Conservation (phyloP, 2,329 filamentous ascomycete species). For the Aureobasidium namibiae region DNA sequence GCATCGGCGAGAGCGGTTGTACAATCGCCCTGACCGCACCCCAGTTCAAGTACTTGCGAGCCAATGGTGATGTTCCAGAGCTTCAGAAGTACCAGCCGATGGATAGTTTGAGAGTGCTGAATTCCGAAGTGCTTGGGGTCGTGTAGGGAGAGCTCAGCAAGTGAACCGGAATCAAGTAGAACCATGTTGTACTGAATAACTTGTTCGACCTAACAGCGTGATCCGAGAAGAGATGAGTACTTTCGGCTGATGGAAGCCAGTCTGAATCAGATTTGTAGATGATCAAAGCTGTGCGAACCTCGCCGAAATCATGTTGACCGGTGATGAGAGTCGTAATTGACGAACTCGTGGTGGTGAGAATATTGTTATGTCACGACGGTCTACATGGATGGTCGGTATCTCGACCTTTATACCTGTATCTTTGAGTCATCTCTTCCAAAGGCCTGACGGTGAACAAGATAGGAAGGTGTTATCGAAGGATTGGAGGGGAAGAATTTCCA, state of each 20-base stretch:
- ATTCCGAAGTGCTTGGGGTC: not conserved
- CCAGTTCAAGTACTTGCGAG: constrained; percentile 41
- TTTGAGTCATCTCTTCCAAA: not conserved
- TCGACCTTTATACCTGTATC: rapidly evolving
- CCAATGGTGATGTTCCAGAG: not conserved
- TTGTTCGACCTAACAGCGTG: too few species aligned
- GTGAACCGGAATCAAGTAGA: not conserved
- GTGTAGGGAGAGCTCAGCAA: not conserved
- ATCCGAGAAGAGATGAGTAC: too few species aligned
- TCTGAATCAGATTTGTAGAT: too few species aligned
- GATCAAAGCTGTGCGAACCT: too few species aligned
- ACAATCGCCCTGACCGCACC: constrained; percentile 53
- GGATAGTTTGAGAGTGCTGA: not conserved
- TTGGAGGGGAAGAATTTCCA: not conserved
- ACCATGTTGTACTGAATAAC: not conserved
- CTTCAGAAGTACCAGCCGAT: not conserved
- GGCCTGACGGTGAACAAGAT: not conserved
- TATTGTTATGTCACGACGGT: too few species aligned
- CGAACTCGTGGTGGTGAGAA: too few species aligned
- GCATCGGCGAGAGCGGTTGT: constrained; percentile 46
- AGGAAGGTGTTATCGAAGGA: not conserved
- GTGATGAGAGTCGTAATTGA: too few species aligned
- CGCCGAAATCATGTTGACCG: too few species aligned
- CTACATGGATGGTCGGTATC: not conserved
- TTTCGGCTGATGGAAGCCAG: too few species aligned